A percentile compares a stretch with the other conserved stretches of the same genome.
Conservation (phyloP, 768 basidiomycete genomes). For the Suillus luteus region DNA sequence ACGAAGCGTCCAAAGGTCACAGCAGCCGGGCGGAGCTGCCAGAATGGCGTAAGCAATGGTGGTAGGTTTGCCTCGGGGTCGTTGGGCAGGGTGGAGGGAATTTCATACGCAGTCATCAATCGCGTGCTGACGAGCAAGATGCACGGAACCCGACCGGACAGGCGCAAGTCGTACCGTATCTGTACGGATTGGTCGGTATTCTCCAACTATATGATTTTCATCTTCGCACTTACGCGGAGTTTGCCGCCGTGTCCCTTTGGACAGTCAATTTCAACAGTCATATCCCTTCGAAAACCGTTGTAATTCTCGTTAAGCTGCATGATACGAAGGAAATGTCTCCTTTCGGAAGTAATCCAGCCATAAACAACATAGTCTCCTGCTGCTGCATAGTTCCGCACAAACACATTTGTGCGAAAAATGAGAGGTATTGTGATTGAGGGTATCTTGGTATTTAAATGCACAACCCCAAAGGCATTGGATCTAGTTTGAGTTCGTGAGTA, state of each 20-base stretch:
- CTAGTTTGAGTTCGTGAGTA: neutral
- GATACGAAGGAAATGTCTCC: constrained; percentile 30
- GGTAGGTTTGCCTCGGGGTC: constrained; percentile 12
- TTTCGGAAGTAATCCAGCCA: constrained; percentile 30
- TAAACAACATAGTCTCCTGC: constrained; percentile 21
- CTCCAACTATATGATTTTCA: neutral
- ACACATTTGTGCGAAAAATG: constrained; percentile 25
- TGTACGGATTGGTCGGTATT: constrained; percentile 3
- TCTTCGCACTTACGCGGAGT: constrained; percentile 23
- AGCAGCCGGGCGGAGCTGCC: constrained; percentile 24
- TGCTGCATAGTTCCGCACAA: constrained; percentile 28
- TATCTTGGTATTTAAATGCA: constrained; percentile 26
- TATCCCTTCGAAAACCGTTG: constrained; percentile 21
- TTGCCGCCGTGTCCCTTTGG: constrained; percentile 29
- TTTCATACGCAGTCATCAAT: constrained; percentile 31
- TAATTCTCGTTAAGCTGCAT: constrained; percentile 33
- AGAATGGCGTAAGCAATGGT: constrained; percentile 17
- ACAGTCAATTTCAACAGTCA: constrained; percentile 30
- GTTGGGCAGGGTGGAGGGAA: constrained; percentile 8
- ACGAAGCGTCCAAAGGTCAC: constrained; percentile 32
- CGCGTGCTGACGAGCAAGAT: constrained; percentile 27
- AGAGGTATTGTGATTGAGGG: constrained; percentile 30
- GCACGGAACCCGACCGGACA: constrained; percentile 28
- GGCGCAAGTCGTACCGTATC: constrained; percentile 33
- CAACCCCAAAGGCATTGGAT: constrained; percentile 27